Conservation (phyloP, 2,329 filamentous ascomycete genomes). For the Lachnellula arida region DNA sequence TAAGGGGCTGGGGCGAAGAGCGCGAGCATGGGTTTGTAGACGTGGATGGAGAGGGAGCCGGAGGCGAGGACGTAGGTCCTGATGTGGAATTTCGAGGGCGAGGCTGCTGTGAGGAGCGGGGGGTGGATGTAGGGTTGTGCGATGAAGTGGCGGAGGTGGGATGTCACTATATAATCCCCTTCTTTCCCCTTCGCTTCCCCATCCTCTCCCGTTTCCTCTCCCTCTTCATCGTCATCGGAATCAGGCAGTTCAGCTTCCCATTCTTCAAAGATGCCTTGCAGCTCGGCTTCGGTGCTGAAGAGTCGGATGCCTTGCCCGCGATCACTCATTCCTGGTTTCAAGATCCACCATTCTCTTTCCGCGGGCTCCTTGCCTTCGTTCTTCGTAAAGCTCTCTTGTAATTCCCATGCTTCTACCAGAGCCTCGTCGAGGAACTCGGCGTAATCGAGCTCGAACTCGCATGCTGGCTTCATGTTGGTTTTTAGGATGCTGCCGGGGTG, state of each 20-base stretch:
- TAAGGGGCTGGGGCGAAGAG: slow-evolving; percentile 82
- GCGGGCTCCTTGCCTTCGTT: slow-evolving; percentile 48
- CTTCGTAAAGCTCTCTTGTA: slow-evolving; percentile 69
- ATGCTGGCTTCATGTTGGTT: slow-evolving; percentile 68
- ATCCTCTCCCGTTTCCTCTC: slow-evolving; percentile 42
- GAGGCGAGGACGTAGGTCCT: slow-evolving; percentile 82
- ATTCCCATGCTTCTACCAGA: slow-evolving; percentile 81
- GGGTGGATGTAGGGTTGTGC: slow-evolving; percentile 92
- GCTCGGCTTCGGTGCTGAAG: slow-evolving; percentile 77
- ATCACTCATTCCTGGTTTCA: slow-evolving; percentile 98
- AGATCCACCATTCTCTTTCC: slow-evolving; percentile 85
- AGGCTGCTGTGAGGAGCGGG: slow-evolving; percentile 60
- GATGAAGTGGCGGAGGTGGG: slow-evolving; percentile 91
- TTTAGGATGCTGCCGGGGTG: slow-evolving; percentile 66
- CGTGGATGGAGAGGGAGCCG: slow-evolving; percentile 74
- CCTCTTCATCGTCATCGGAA: slow-evolving; percentile 59
- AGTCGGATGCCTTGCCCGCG: slow-evolving; percentile 87
- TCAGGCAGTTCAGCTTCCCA: slow-evolving; percentile 73
- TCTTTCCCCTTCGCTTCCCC: slow-evolving; percentile 38
- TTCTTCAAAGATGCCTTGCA: slow-evolving; percentile 83
- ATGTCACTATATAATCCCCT: slow-evolving; percentile 66
- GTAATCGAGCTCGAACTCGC: slow-evolving; percentile 92
- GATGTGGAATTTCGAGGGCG: slow-evolving; percentile 86
- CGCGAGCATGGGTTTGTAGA: slow-evolving; percentile 88
- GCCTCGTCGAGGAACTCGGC: slow-evolving; percentile 96